Conservation (phyloP, 345 rosid species). For the Eucalyptus decipiens region DNA sequence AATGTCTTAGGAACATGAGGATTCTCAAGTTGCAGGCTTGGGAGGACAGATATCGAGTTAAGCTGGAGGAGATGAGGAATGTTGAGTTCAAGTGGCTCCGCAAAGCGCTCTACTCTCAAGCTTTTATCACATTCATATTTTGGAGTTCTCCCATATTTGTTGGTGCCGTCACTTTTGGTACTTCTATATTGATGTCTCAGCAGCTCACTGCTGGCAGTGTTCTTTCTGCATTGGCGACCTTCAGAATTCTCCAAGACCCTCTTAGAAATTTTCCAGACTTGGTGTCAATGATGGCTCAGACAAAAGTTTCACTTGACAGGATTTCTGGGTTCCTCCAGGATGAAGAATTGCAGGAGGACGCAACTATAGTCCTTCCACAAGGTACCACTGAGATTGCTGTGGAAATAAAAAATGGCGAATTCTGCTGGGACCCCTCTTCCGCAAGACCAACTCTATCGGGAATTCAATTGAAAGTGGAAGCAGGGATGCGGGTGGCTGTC, state of each 20-base stretch:
- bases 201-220: slow-evolving; percentile 97
- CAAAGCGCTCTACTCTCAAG: slow-evolving; percentile 95
- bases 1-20: slow-evolving; percentile 97
- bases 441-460: slow-evolving; percentile 66
- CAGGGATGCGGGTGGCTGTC: slow-evolving; percentile 98
- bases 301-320: slow-evolving; percentile 97
- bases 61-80: slow-evolving; percentile 81
- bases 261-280: slow-evolving; percentile 98
- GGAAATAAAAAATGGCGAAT: slow-evolving; percentile 74
- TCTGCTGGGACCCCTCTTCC: slow-evolving; percentile 78
- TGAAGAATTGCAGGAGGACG: slow-evolving; percentile 95
- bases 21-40: slow-evolving; percentile 96
- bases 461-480: slow-evolving; percentile 70
- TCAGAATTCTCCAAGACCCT: slow-evolving; percentile 98
- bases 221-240: slow-evolving; percentile 97
- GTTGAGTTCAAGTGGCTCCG: slow-evolving; percentile 92
- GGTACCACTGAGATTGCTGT: slow-evolving; percentile 58
- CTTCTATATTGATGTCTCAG: slow-evolving; percentile 76
- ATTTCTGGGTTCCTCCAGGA: slow-evolving; percentile 93
- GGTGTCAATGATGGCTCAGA: slow-evolving; percentile 99
- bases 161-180: slow-evolving; percentile 85
- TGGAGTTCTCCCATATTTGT: slow-evolving; percentile 99
- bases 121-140: slow-evolving; percentile 89
- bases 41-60: slow-evolving; percentile 84
- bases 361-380: slow-evolving; percentile 67